Percentiles rank a stretch among this genome's conserved stretches.
Conservation (phyloP, 352 stramenopile species). For the Elongisporangium anandrum region DNA sequence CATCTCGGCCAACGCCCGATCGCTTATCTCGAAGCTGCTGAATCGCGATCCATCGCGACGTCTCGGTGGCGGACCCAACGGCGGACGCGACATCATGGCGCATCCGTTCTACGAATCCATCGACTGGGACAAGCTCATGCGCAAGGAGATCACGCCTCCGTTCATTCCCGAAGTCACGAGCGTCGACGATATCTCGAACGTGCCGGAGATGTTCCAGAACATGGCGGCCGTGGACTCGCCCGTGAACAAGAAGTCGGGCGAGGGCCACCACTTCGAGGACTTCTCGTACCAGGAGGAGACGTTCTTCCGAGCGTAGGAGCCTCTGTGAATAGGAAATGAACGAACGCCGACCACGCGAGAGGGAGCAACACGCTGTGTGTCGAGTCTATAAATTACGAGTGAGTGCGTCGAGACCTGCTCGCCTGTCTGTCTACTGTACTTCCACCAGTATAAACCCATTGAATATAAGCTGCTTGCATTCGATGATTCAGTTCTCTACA, state of each 20-base stretch:
- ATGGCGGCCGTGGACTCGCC: conserved; percentile 86
- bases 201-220: conserved; percentile 88
- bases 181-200: conserved; percentile 85
- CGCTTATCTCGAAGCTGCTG: conserved; percentile 87
- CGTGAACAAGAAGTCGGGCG: conserved; percentile 82
- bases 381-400: not conserved
- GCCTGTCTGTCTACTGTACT: not conserved
- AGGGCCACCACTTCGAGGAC: conserved; percentile 86
- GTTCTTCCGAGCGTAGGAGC: conserved; percentile 5
- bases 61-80: conserved; percentile 87
- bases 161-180: conserved; percentile 79
- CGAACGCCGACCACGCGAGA: too few species aligned
- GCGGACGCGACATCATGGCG: conserved; percentile 85
- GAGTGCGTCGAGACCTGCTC: not conserved
- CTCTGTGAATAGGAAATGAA: not conserved
- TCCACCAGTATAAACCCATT: not conserved
- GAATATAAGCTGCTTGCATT: not conserved
- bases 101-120: conserved; percentile 83
- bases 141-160: conserved; percentile 76
- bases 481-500: not conserved
- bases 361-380: not conserved
- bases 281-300: conserved; percentile 88
- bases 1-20: conserved; percentile 69
- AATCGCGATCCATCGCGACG: conserved; percentile 91
- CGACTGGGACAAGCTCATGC: conserved; percentile 84